phyloP scores from a whole-genome alignment of 1,284 basidiomycete species.

The Malassezia vespertilionis region DNA sequence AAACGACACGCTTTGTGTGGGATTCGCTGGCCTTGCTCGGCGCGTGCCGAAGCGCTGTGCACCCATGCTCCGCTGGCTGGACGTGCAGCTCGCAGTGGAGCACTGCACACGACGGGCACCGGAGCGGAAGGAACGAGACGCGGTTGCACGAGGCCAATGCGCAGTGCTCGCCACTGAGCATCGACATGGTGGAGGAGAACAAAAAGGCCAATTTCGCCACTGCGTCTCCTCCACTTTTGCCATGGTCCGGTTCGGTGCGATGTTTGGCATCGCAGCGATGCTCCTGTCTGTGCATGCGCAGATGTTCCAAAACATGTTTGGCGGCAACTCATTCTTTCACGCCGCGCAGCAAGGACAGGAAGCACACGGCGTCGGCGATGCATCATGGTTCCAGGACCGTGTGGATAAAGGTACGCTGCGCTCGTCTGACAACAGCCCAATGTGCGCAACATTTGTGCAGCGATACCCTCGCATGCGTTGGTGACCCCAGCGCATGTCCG shows the following conservation, averaged over 20 bases:
- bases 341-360: constrained; percentile 5
- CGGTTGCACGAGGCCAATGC: not conserved
- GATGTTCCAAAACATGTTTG: constrained; percentile 13
- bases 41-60: not conserved
- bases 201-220: too few relatives aligned
- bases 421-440: not conserved
- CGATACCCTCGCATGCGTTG: constrained; percentile 16
- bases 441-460: constrained; percentile 12
- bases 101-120: not conserved
- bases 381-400: constrained; percentile 16
- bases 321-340: not conserved
- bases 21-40: not conserved
- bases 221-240: not conserved
- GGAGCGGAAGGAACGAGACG: constrained; percentile 10
- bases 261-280: not conserved
- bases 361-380: constrained; percentile 11
- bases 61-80: constrained; percentile 4
- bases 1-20: constrained; percentile 1
- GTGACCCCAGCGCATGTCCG: constrained; percentile 7
- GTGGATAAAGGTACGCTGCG: constrained; percentile 2
- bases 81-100: constrained; percentile 10
- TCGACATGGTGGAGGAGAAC: constrained; percentile 11
- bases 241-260: not conserved
- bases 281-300: not conserved
- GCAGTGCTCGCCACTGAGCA: constrained; percentile 15